Evolutionary conservation across 2,329 filamentous ascomycete species (phyloP).

Genomic region (Cordyceps tenuipes): DNA sequence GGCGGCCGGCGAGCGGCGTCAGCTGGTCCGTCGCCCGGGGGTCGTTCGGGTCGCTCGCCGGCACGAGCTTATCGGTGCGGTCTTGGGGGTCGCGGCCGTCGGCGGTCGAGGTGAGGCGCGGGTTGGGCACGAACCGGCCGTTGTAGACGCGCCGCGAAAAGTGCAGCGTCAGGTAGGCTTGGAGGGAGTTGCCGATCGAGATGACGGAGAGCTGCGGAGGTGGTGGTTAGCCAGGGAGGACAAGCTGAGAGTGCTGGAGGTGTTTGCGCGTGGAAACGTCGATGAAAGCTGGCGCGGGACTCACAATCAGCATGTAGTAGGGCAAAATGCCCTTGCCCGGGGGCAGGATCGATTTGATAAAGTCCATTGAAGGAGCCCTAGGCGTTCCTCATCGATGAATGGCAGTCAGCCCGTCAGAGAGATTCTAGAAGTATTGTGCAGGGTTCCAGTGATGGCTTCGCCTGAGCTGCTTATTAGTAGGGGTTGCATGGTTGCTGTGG

Average conservation of each 20-base stretch:
- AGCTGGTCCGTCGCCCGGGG: constrained; percentile 49
- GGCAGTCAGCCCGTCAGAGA: neutral
- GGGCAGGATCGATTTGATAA: constrained; percentile 37
- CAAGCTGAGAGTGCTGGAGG: neutral
- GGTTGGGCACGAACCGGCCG: constrained; percentile 49
- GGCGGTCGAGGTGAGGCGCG: constrained; percentile 28
- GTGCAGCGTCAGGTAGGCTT: constrained; percentile 71
- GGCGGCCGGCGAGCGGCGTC: constrained; percentile 66
- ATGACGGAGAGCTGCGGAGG: constrained; percentile 64
- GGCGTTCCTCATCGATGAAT: neutral
- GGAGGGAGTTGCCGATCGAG: constrained; percentile 75
- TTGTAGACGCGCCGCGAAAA: constrained; percentile 86
- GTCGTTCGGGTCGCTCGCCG: constrained; percentile 23
- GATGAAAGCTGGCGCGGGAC: constrained; percentile 15
- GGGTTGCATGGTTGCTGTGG: neutral
- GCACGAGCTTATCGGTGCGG: constrained; percentile 12
- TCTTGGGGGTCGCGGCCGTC: constrained; percentile 9
- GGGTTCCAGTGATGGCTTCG: neutral
- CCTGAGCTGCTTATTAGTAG: too few species aligned
- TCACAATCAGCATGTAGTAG: constrained; percentile 50
- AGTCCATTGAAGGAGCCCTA: constrained; percentile 31
- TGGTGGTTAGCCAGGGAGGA: neutral
- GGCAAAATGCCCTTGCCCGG: constrained; percentile 46
- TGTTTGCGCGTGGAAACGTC: neutral
- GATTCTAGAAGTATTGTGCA: neutral